phyloP scores from a whole-genome alignment of 805 yeast species.

The Starmerella ratchasimensis region DNA sequence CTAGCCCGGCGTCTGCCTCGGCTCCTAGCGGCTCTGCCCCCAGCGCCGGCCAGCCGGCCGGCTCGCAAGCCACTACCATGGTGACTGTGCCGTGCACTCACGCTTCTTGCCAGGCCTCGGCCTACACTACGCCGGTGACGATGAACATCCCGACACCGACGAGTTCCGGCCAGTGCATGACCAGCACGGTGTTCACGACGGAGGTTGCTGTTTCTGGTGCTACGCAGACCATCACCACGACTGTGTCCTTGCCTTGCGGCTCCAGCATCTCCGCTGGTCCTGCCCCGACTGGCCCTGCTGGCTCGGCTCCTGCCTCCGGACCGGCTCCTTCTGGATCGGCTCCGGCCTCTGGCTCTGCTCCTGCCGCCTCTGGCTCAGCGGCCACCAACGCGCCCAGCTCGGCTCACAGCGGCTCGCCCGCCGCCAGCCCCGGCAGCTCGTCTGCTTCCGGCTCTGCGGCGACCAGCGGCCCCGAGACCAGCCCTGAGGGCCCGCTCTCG shows the following conservation, averaged over 20 bases:
- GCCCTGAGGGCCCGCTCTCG: neutral
- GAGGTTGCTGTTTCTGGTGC: neutral
- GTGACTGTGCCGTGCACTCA: constrained; percentile 15
- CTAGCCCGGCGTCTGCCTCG: no score
- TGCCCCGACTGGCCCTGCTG: no score
- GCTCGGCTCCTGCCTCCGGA: no score
- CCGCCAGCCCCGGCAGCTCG: no score
- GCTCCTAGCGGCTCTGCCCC: neutral
- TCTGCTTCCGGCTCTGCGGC: neutral
- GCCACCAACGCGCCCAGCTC: neutral
- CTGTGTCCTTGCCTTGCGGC: constrained; percentile 6
- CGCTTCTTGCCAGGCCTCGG: constrained; percentile 4
- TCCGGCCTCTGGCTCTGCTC: neutral
- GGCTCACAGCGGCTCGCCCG: neutral
- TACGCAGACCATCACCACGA: neutral
- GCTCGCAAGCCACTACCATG: constrained; percentile 1
- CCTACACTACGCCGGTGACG: constrained; percentile 9
- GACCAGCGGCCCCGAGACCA: neutral
- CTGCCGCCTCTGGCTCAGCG: neutral
- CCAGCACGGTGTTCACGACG: constrained; percentile 5
- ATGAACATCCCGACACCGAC: constrained; percentile 9
- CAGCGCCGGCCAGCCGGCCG: no score
- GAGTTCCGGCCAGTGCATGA: constrained; percentile 1
- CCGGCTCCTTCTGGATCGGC: no score
- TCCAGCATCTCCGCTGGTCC: neutral